Evolutionary conservation across 495 filamentous ascomycete genomes (phyloP).

Genomic region (Paragyromitra xinjiangensis): DNA sequence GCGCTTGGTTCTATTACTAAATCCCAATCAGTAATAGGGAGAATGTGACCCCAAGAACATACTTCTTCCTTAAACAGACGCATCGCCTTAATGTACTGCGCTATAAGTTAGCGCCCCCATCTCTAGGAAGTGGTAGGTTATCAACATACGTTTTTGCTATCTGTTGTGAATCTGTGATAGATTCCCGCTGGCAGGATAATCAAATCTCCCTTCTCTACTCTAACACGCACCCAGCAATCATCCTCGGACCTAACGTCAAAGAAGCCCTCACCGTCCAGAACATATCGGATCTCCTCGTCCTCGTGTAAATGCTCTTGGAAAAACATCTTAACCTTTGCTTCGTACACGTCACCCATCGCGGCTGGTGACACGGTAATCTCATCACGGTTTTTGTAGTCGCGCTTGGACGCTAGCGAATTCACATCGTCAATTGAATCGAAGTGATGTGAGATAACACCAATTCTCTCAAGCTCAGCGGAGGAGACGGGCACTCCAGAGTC

Average conservation of each 20-base stretch:
- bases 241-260: constrained; percentile 86
- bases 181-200: constrained; percentile 95
- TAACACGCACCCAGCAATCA: constrained; percentile 83
- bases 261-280: constrained; percentile 86
- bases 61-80: constrained; percentile 93
- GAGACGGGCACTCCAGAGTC: constrained; percentile 76
- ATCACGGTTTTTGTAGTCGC: constrained; percentile 94
- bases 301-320: constrained; percentile 97
- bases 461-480: constrained; percentile 68
- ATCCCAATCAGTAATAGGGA: background rate
- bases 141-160: constrained; percentile 80
- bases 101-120: constrained; percentile 28
- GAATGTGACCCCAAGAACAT: constrained; percentile 17
- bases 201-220: constrained; percentile 74
- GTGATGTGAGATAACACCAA: constrained; percentile 82
- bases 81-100: constrained; percentile 93
- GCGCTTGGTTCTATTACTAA: background rate
- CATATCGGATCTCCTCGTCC: constrained; percentile 99
- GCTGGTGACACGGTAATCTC: constrained; percentile 87
- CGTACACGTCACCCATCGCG: constrained; percentile 85
- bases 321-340: constrained; percentile 90
- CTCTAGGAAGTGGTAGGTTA: background rate
- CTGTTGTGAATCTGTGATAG: constrained; percentile 96
- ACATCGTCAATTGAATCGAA: constrained; percentile 65
- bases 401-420: constrained; percentile 73